Evolutionary conservation across 2,329 filamentous ascomycete genomes (phyloP).

Genomic region (Colletotrichum lupini): DNA sequence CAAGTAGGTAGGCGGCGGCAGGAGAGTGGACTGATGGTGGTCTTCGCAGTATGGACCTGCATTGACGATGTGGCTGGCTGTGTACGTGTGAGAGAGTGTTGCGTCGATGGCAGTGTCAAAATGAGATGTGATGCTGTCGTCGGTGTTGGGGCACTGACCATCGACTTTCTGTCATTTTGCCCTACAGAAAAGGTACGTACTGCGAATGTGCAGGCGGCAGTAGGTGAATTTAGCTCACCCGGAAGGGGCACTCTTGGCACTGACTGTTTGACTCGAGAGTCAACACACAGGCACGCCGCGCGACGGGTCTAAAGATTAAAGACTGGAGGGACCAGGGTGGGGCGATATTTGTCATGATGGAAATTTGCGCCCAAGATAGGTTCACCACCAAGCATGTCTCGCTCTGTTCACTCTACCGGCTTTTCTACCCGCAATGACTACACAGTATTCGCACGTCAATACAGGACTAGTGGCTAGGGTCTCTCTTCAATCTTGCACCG

Average conservation of each 20-base stretch:
- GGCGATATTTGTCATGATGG: slow-evolving; percentile 24
- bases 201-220: neutral
- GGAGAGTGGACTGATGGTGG: neutral
- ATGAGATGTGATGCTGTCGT: neutral
- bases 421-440: neutral
- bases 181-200: neutral
- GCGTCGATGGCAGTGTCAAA: neutral
- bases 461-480: neutral
- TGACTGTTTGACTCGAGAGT: neutral
- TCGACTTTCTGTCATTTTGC: neutral
- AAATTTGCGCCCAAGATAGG: neutral
- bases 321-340: neutral
- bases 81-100: neutral
- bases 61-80: neutral
- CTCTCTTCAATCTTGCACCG: neutral
- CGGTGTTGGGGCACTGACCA: neutral
- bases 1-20: neutral
- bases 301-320: neutral
- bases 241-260: neutral
- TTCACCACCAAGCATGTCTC: neutral
- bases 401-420: neutral
- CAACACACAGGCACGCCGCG: too few species aligned
- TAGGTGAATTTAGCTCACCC: neutral
- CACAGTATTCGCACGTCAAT: neutral
- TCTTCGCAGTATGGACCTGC: neutral